A percentile compares a stretch with the other conserved stretches of the same genome.
These are phyloP conservation scores for Emmonsiellopsis sp. DNA, from an alignment of 2,329 filamentous ascomycete species.

Conservation along the genomic window DNA sequence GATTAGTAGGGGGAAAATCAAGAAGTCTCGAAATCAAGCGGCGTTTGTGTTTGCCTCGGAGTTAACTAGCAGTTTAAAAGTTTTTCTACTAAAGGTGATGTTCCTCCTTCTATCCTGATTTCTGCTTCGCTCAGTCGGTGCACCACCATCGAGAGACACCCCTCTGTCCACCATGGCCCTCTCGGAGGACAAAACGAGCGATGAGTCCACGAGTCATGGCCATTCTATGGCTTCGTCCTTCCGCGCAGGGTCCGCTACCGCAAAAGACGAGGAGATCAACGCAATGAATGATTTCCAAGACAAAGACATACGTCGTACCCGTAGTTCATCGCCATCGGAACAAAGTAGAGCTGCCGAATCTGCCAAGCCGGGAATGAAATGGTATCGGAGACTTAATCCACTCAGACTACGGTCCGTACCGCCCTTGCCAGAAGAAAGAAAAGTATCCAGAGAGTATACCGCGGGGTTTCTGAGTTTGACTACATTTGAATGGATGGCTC, in stretches of 20 bases:
- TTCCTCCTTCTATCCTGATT: too few species aligned
- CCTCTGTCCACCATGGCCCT: background rate
- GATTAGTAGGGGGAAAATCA: too few species aligned
- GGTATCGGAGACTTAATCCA: slow-evolving; percentile 35
- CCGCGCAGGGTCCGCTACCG: background rate
- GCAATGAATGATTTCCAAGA: background rate
- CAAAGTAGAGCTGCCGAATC: background rate
- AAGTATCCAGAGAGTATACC: slow-evolving; percentile 57
- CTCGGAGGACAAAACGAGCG: background rate
- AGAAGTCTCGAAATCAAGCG: too few species aligned
- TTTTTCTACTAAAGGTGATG: too few species aligned
- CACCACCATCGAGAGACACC: too few species aligned
- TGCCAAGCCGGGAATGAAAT: slow-evolving; percentile 15
- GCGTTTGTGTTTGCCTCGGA: too few species aligned
- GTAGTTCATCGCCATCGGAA: background rate
- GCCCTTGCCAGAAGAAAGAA: slow-evolving; percentile 46
- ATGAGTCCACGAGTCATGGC: background rate
- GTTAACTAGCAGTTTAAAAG: too few species aligned
- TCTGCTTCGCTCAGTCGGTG: too few species aligned
- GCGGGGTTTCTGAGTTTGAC: slow-evolving; percentile 66
- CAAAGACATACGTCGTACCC: background rate
- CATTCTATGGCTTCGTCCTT: background rate
- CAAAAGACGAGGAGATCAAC: background rate
- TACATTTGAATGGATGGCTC: slow-evolving; percentile 83
- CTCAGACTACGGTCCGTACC: slow-evolving; percentile 40